A percentile compares a stretch with the other conserved stretches of the same genome.
These are phyloP conservation scores for Lasiodiplodia sp. DNA, from an alignment of 2,329 filamentous ascomycete species.

Conservation along the genomic window DNA sequence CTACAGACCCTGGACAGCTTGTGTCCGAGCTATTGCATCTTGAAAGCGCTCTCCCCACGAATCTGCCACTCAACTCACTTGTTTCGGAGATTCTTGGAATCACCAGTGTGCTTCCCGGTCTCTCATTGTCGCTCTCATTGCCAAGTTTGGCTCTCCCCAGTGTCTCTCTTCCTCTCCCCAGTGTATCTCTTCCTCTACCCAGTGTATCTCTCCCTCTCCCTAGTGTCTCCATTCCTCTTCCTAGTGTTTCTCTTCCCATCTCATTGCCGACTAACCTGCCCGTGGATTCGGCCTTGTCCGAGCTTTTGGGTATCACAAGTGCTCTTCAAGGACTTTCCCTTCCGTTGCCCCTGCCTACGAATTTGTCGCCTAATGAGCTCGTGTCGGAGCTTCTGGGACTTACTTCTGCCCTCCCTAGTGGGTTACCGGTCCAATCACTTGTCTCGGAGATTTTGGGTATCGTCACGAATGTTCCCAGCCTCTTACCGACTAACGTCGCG, in stretches of 20 bases:
- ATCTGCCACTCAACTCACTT: background rate
- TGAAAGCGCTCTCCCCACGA: background rate
- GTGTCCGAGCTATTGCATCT: background rate
- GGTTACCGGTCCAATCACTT: background rate
- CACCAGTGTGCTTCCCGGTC: background rate
- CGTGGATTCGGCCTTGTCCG: background rate
- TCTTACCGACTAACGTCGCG: too few relatives aligned
- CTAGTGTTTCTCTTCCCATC: background rate
- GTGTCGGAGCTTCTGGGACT: background rate
- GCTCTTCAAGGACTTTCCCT: background rate
- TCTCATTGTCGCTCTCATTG: background rate
- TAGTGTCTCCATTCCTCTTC: too few relatives aligned
- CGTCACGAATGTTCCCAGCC: too few relatives aligned
- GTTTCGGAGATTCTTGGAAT: background rate
- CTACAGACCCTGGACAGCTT: background rate
- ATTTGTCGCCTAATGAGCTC: background rate
- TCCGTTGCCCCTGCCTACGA: background rate
- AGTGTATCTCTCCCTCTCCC: too few relatives aligned
- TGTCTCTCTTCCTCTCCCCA: background rate
- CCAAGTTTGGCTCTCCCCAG: too few relatives aligned
- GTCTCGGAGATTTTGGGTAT: background rate
- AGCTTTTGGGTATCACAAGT: background rate
- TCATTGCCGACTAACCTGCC: background rate
- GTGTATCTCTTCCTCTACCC: background rate
- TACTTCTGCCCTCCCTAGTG: background rate